Percentiles rank a stretch among this genome's conserved stretches.
Evolutionary conservation across 148 eudicot genomes (phyloP).

Genomic region (Rhododendron mucronatum): DNA sequence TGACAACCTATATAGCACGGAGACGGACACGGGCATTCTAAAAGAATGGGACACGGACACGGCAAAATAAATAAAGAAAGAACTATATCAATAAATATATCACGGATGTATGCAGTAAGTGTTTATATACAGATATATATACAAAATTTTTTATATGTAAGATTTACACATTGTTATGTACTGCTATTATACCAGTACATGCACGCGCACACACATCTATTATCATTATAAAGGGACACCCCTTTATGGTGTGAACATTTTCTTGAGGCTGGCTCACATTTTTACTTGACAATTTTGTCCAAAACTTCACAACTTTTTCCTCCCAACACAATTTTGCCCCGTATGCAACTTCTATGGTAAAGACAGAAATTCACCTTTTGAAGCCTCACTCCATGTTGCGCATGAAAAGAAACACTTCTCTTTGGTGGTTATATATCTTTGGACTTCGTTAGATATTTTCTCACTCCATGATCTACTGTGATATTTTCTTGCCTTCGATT

Average conservation of each 20-base stretch:
- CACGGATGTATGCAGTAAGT: not conserved
- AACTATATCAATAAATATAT: too few relatives aligned
- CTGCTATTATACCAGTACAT: not conserved
- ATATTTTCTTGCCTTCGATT: not conserved
- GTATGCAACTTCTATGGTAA: not conserved
- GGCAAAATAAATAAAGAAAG: too few relatives aligned
- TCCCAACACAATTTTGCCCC: not conserved
- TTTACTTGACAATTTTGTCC: not conserved
- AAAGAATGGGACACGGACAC: not conserved
- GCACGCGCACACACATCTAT: not conserved
- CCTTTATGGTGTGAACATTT: not conserved
- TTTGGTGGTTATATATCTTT: not conserved
- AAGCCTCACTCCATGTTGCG: not conserved
- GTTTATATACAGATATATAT: too few relatives aligned
- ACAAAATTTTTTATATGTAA: not conserved
- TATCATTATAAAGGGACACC: not conserved
- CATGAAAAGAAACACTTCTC: too few relatives aligned
- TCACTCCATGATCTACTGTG: not conserved
- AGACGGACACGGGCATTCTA: not conserved
- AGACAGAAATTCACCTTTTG: not conserved
- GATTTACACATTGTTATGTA: not conserved
- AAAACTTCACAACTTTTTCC: not conserved
- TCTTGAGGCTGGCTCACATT: not conserved
- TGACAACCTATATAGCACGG: not conserved
- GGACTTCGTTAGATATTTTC: not conserved